A percentile compares a stretch with the other conserved stretches of the same genome.
phyloP scores from a whole-genome alignment of 805 yeast genomes.

The Ogataea haglerorum region DNA sequence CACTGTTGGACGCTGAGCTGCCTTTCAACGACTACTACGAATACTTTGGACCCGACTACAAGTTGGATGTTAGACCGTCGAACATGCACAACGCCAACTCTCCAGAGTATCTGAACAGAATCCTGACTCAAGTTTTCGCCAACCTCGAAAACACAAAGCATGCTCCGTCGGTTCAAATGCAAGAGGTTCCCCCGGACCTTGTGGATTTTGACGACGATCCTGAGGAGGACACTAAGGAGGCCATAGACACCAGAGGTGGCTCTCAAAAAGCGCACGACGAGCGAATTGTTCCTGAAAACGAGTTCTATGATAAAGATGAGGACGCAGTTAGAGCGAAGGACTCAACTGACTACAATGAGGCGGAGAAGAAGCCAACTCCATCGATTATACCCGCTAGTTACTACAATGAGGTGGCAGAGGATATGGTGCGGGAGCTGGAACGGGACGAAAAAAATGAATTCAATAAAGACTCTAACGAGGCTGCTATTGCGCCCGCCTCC shows the following conservation, averaged over 20 bases:
- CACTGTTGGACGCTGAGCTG: slow-evolving; percentile 66
- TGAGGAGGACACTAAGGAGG: slow-evolving; percentile 75
- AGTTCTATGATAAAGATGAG: slow-evolving; percentile 69
- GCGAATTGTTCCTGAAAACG: slow-evolving; percentile 66
- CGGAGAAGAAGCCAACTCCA: slow-evolving; percentile 7
- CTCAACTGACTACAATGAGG: slow-evolving; percentile 18
- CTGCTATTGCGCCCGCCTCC: not conserved
- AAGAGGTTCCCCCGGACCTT: slow-evolving; percentile 82
- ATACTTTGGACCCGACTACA: slow-evolving; percentile 95
- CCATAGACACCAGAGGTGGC: slow-evolving; percentile 89
- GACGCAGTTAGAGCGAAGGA: slow-evolving; percentile 33
- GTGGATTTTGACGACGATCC: slow-evolving; percentile 78
- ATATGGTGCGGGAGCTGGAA: slow-evolving; percentile 28
- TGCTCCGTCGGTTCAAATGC: slow-evolving; percentile 96
- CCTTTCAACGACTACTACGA: slow-evolving; percentile 97
- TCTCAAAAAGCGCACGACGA: slow-evolving; percentile 81
- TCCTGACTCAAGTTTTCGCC: slow-evolving; percentile 68
- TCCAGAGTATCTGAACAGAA: slow-evolving; percentile 85
- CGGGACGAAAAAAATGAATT: slow-evolving; percentile 15
- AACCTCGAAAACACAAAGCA: slow-evolving; percentile 87
- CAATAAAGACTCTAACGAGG: not conserved
- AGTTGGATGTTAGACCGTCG: slow-evolving; percentile 89
- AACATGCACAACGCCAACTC: slow-evolving; percentile 96
- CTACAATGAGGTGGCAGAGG: slow-evolving; percentile 28
- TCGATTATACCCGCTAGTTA: slow-evolving; percentile 23